These are phyloP conservation scores for Populus tomentosa DNA, from an alignment of 441 rosid species.

Conservation along the genomic window DNA sequence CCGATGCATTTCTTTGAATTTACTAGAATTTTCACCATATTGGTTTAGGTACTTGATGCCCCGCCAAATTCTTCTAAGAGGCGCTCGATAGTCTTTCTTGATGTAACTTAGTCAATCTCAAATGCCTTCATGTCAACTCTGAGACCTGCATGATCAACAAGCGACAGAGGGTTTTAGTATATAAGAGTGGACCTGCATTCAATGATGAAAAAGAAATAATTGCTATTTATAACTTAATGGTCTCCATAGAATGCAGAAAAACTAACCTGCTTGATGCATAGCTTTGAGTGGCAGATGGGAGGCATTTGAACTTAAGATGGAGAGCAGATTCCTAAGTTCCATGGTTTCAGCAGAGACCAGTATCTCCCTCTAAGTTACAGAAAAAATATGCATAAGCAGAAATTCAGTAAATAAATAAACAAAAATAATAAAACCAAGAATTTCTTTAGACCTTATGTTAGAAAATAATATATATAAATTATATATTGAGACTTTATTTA, in stretches of 20 bases:
- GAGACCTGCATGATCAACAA: conserved; percentile 28
- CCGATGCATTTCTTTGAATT: not conserved
- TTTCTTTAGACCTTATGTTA: conserved; percentile 33
- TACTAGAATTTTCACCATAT: not conserved
- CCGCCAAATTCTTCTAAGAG: conserved; percentile 42
- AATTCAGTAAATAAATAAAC: not conserved
- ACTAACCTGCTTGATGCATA: conserved; percentile 37
- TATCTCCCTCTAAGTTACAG: conserved; percentile 42
- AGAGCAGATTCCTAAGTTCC: conserved; percentile 41
- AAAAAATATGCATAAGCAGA: not conserved
- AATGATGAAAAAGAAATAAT: not conserved
- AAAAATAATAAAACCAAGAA: not conserved
- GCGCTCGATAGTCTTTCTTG: conserved; percentile 46
- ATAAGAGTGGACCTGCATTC: not conserved
- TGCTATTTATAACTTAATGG: not conserved
- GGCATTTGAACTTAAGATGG: conserved; percentile 37
- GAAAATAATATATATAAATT: no score
- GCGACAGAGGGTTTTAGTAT: not conserved
- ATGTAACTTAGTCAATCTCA: conserved; percentile 43
- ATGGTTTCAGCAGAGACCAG: conserved; percentile 42
- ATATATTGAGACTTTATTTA: no score
- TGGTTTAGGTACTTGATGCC: conserved; percentile 6
- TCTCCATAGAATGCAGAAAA: not conserved
- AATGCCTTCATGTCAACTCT: conserved; percentile 50
- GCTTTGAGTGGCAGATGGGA: conserved; percentile 37